Evolutionary conservation across 805 yeast genomes (phyloP).

Genomic region (Peterozyma toletana): DNA sequence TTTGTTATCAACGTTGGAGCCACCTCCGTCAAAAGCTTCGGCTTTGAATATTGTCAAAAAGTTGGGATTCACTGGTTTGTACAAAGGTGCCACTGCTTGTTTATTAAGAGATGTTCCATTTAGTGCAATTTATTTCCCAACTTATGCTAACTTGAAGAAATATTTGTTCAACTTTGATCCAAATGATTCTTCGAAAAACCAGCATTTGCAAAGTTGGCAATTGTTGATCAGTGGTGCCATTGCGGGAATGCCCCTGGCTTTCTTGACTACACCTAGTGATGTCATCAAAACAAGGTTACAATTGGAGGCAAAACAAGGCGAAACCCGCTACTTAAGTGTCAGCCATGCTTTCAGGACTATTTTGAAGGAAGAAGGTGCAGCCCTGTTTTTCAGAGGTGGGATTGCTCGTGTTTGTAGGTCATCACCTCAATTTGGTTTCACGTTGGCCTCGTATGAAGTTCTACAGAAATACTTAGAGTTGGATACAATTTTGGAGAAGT

Average conservation of each 20-base stretch:
- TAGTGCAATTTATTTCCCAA: slow-evolving; percentile 94
- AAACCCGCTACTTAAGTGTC: slow-evolving; percentile 70
- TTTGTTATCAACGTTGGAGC: slow-evolving; percentile 8
- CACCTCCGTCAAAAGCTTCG: slow-evolving; percentile 31
- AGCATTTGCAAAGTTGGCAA: slow-evolving; percentile 72
- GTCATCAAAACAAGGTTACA: slow-evolving; percentile 94
- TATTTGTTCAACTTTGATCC: slow-evolving; percentile 81
- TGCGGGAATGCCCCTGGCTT: slow-evolving; percentile 98
- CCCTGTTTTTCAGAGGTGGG: slow-evolving; percentile 93
- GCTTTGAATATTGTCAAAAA: slow-evolving; percentile 71
- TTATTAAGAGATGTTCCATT: slow-evolving; percentile 92
- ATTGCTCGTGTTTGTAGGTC: slow-evolving; percentile 91
- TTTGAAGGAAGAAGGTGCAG: slow-evolving; percentile 71
- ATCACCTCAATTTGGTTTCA: slow-evolving; percentile 96
- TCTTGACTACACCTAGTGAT: slow-evolving; percentile 93
- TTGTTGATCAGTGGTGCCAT: slow-evolving; percentile 81
- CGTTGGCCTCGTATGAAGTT: slow-evolving; percentile 93
- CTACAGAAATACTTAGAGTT: slow-evolving; percentile 55
- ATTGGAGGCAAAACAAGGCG: slow-evolving; percentile 72
- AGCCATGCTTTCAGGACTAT: slow-evolving; percentile 71
- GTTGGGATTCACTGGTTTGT: slow-evolving; percentile 78
- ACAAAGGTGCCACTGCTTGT: slow-evolving; percentile 90
- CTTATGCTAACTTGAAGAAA: slow-evolving; percentile 88
- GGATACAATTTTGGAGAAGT: no score
- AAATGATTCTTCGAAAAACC: slow-evolving; percentile 45